Base-by-base conservation (phyloP, 2,329 filamentous ascomycete species). In the Cyphellophora europaea region DNA sequence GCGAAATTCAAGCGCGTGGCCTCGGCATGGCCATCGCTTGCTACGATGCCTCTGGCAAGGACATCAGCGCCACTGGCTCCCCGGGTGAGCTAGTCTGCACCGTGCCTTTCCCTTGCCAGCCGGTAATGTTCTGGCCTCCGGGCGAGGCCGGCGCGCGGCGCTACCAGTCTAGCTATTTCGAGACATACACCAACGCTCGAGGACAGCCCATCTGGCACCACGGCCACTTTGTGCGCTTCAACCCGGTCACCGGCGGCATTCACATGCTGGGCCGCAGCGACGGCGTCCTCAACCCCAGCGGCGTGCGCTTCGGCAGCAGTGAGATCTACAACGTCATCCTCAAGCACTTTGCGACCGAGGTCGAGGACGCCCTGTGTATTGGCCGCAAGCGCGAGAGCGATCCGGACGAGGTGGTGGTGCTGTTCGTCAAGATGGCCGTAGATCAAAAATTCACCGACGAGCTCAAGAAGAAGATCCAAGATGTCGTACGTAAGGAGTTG, bases 291-390 rank as follows among this genome's bases (percentile, higher is more conserved):
- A 98, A 98, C 55, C 91, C 89, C 0, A 76, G 81, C 0, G 89
- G 91, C 3, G 86, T 98, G 17, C 71, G 89, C 0, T 96, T 98
- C 53, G 89, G 89, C 5, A 87, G 79, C 19, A 87, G 89, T 1
- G 89, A 98, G 65, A 94, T 98, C 16, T 96, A 96, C 61, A 96
- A 95, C 54, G 70, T 95, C n/a, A 63, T 96, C 15, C 74, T 91
- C 2, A 77, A 83, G 46, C 82, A 87, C 59, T 95, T 95, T 50
- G 72, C 78, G 0, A 62, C 70, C 8, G 74, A 89, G 37, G 67
- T 96, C 12, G 80, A 86, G 40, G 89, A 98, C 50, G 84, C 85
- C 1, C 68, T 96, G 2, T 96, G 89, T 52, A 77, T 96, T 21
- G 89, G 91, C 0, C 71, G 86, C 3, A 67, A 87, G 37, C 62